Evolutionary conservation across 164 flowering plant genomes (phyloP), one percentile per base, ranked within the genome.

Genomic region (Vitis riparia): DNA sequence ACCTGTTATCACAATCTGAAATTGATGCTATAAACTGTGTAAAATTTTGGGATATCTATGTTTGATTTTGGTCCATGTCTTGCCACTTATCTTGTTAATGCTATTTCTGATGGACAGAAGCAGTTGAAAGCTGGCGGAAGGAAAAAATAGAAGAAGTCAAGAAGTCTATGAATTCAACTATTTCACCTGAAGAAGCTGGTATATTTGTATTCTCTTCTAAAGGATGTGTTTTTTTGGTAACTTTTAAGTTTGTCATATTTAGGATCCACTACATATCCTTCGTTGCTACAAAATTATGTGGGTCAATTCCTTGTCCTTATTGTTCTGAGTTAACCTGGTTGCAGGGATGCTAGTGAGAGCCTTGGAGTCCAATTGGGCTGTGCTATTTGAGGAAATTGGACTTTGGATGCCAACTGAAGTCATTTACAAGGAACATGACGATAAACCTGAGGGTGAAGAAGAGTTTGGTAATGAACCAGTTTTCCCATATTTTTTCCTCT

Each of bases 321-420:
- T 48, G 14, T 63, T 55, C 17, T 66, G 65, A 61, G 32, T 57
- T 47, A 16, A 57, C 32, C 48, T 73, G 37, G 68, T 71, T 68
- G 68, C 76, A 96, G 99, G 74, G 52, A 73, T 81, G 73, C 81
- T 96, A 66, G 62, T 72, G 56, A 80, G 77, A 73, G 95, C 86
- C 51, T 77, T 93, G 88, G 87, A 87, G 75, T 79, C 85, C 66
- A 73, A 82, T 55, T 96, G 97, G 97, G 75, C 62, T 12, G 67
- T 70, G 63, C 63, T 96, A 32, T 78, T 83, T 72, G 98, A 92
- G 80, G 82, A 85, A 11, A 85, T 93, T 79, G 98, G 99, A 47
- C 73, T 96, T 32, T 96, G 95, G 95, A 82, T 96, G 68, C 99
- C 99, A 51, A 58, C 76, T 66, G 85, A 87, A 74, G 64, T 91